These are phyloP conservation scores for Melanomma pulvis-pyrius DNA, from an alignment of 495 filamentous ascomycete genomes.

Conservation along the genomic window DNA sequence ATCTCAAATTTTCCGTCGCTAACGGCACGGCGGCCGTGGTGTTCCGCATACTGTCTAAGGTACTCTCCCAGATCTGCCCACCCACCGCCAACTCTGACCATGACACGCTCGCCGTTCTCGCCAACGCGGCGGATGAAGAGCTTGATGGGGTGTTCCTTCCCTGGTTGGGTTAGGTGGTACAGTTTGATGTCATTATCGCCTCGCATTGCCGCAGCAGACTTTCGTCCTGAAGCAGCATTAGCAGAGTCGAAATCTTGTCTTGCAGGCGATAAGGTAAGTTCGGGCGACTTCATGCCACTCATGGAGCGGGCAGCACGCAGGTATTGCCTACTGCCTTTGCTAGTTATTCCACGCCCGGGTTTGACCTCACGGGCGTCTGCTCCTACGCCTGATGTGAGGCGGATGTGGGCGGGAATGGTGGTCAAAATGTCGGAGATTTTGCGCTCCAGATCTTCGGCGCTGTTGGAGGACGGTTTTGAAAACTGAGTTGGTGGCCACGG, in stretches of 20 bases:
- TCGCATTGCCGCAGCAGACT: conserved; percentile 16
- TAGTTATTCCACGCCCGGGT: conserved; percentile 7
- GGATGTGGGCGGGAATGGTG: conserved; percentile 77
- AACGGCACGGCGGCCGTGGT: conserved; percentile 71
- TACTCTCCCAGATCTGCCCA: conserved; percentile 97
- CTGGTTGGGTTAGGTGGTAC: conserved; percentile 86
- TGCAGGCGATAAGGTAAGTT: conserved; percentile 36
- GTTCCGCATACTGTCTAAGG: conserved; percentile 86
- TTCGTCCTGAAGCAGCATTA: conserved; percentile 30
- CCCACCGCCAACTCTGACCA: conserved; percentile 95
- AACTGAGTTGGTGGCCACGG: conserved; percentile 36
- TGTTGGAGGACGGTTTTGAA: conserved; percentile 13
- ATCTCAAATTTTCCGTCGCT: conserved; percentile 60
- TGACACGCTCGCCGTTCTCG: conserved; percentile 86
- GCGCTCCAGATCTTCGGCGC: conserved; percentile 70
- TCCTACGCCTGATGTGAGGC: conserved; percentile 62
- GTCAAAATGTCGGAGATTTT: conserved; percentile 84
- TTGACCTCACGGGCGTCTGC: conserved; percentile 38
- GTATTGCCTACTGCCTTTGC: conserved; percentile 20
- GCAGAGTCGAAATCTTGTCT: conserved; percentile 29
- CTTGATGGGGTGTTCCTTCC: conserved; percentile 83
- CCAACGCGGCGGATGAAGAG: conserved; percentile 91
- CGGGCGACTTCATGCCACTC: conserved; percentile 36
- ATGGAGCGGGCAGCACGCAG: conserved; percentile 32
- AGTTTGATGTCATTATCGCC: conserved; percentile 53